Evolutionary conservation across 345 rosid species (phyloP), one percentile per base, ranked within the genome.

Genomic region (Salix arbutifolia): DNA sequence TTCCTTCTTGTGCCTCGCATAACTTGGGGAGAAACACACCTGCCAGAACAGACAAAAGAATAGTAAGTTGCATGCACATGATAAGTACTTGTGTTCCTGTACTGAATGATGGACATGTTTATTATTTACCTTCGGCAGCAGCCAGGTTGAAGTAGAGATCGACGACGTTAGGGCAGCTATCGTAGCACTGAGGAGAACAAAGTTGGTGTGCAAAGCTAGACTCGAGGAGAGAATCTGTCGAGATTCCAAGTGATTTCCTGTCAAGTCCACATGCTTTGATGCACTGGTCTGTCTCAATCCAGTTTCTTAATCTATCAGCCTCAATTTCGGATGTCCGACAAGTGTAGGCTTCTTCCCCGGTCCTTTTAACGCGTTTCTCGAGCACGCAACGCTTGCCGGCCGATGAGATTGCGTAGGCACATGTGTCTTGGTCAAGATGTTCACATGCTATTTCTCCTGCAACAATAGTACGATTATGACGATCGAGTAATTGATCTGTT

Each of bases 121-220:
- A 0, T 17, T 26, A 25, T 5, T 9, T 84, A 94, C 98, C 98
- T 94, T 94, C 98, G 3, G 92, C 97, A 17, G 96, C 94, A 16
- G 98, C 98, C 13, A 94, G 94, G 74, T 89, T 92, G 87, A 89
- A 94, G 87, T 84, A 92, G 31, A 94, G 97, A 76, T 94, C 98
- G 30, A 92, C 85, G 52, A 92, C 74, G 85, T 92, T 92, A 75
- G 96, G 89, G 78, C 98, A 94, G 69, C 77, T 77, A 17, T 83
- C 82, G 78, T 92, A 90, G 89, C 98, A 94, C 44, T 84, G 85
- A 80, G 85, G 76, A 40, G 97, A 91, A 83, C 98, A 94, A 28
- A 94, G 97, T 50, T 85, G 86, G 5, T 81, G 76, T 0, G 91
- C 84, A 86, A 90, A 90, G 85, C 68, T 70, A 30, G 93, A 76